phyloP scores from a whole-genome alignment of 2,329 filamentous ascomycete species.

The Didymella keratinophila region DNA sequence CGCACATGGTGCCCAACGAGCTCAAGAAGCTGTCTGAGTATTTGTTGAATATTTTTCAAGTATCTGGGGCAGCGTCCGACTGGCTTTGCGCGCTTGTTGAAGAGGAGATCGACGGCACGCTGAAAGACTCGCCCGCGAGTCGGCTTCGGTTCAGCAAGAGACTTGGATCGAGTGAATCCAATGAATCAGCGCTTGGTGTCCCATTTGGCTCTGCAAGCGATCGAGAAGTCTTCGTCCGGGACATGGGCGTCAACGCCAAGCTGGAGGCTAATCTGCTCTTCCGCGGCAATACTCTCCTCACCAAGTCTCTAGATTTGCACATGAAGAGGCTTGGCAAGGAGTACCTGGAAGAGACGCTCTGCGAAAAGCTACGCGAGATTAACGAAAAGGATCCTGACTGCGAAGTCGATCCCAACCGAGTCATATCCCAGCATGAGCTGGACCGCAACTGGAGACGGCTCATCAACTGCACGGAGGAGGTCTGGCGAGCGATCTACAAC shows the following conservation, averaged over 20 bases:
- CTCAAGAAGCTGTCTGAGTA: constrained; percentile 83
- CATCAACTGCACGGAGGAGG: constrained; percentile 76
- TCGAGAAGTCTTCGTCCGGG: constrained; percentile 74
- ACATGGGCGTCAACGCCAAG: constrained; percentile 79
- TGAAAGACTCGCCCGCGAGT: constrained; percentile 78
- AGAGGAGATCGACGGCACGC: constrained; percentile 93
- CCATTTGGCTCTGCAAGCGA: constrained; percentile 60
- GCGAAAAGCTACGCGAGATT: constrained; percentile 86
- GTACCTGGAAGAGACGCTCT: constrained; percentile 85
- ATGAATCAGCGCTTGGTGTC: constrained; percentile 55
- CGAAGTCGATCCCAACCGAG: constrained; percentile 89
- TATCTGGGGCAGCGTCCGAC: constrained; percentile 81
- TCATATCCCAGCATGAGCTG: constrained; percentile 72
- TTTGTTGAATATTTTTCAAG: constrained; percentile 93
- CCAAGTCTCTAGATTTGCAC: constrained; percentile 91
- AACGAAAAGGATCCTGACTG: constrained; percentile 90
- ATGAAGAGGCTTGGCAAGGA: constrained; percentile 95
- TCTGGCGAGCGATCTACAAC: constrained; percentile 83
- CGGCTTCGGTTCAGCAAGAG: constrained; percentile 73
- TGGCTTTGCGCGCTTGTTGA: constrained; percentile 95
- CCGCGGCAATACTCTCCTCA: constrained; percentile 91
- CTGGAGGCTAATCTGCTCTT: constrained; percentile 95
- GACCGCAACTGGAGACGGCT: constrained; percentile 84
- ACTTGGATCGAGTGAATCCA: constrained; percentile 74
- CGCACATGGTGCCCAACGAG: constrained; percentile 77